Conservation (phyloP, 2,329 filamentous ascomycete genomes). For the Hortaea werneckii region DNA sequence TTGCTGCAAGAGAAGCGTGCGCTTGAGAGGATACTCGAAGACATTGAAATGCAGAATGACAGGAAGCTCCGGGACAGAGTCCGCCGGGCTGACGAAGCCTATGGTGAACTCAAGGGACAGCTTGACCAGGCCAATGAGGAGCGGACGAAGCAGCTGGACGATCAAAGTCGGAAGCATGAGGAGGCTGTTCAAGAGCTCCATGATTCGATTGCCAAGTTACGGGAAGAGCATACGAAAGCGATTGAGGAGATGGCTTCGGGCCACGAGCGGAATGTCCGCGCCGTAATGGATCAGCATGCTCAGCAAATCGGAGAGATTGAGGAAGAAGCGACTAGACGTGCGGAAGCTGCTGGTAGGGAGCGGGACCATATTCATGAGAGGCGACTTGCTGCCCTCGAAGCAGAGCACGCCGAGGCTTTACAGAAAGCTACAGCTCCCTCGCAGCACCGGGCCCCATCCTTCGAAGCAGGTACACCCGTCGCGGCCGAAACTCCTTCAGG, state of each 20-base stretch:
- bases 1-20: background rate
- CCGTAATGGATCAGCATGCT: constrained; percentile 8
- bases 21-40: background rate
- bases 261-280: constrained; percentile 9
- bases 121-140: constrained; percentile 11
- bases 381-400: constrained; percentile 5
- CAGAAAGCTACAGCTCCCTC: background rate
- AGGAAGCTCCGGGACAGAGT: background rate
- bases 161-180: constrained; percentile 1
- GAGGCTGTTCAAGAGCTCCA: background rate
- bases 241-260: constrained; percentile 5
- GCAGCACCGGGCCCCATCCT: background rate
- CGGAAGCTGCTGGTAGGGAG: constrained; percentile 3
- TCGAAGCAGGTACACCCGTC: background rate
- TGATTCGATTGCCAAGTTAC: background rate
- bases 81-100: constrained; percentile 13
- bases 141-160: constrained; percentile 2
- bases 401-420: constrained; percentile 7
- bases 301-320: constrained; percentile 10
- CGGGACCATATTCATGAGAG: constrained; percentile 5
- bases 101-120: constrained; percentile 10
- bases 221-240: constrained; percentile 5
- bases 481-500: constrained; percentile 4
- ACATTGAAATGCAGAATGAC: background rate
- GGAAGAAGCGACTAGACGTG: constrained; percentile 8